These are phyloP conservation scores for Kodamaea kakaduensis DNA, from an alignment of 805 yeast genomes.

Conservation along the genomic window DNA sequence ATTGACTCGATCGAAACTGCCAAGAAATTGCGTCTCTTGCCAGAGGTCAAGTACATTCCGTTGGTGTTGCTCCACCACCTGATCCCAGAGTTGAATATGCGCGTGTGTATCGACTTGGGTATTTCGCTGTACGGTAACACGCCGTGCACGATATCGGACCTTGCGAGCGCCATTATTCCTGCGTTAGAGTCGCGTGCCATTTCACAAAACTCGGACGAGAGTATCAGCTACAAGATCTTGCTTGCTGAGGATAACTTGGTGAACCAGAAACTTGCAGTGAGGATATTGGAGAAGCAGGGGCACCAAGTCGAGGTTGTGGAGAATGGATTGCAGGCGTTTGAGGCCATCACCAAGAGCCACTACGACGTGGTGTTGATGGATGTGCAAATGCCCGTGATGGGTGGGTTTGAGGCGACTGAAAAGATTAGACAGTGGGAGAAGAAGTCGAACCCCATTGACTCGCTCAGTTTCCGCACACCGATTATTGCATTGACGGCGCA, in stretches of 20 bases:
- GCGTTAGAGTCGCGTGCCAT: constrained; percentile 81
- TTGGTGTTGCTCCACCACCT: constrained; percentile 73
- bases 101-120: constrained; percentile 79
- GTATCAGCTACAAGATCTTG: constrained; percentile 66
- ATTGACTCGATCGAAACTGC: constrained; percentile 79
- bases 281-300: constrained; percentile 81
- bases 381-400: constrained; percentile 95
- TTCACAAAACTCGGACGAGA: constrained; percentile 75
- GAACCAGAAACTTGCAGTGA: constrained; percentile 81
- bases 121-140: constrained; percentile 86
- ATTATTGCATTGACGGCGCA: constrained; percentile 89
- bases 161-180: constrained; percentile 79
- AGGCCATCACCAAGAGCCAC: constrained; percentile 61
- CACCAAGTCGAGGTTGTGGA: constrained; percentile 82
- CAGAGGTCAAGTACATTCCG: constrained; percentile 82
- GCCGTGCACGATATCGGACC: constrained; percentile 76
- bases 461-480: constrained; percentile 72
- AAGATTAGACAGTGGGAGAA: constrained; percentile 85
- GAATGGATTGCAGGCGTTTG: constrained; percentile 79
- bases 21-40: constrained; percentile 58
- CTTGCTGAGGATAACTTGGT: constrained; percentile 86
- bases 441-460: constrained; percentile 67
- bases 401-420: constrained; percentile 89
- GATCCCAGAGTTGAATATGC: constrained; percentile 72
- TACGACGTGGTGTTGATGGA: constrained; percentile 89